Evolutionary conservation across 225 moss, liverwort and hornwort genomes (phyloP), one percentile per base, ranked within the genome.

Genomic region (Sphagnum contortum): DNA sequence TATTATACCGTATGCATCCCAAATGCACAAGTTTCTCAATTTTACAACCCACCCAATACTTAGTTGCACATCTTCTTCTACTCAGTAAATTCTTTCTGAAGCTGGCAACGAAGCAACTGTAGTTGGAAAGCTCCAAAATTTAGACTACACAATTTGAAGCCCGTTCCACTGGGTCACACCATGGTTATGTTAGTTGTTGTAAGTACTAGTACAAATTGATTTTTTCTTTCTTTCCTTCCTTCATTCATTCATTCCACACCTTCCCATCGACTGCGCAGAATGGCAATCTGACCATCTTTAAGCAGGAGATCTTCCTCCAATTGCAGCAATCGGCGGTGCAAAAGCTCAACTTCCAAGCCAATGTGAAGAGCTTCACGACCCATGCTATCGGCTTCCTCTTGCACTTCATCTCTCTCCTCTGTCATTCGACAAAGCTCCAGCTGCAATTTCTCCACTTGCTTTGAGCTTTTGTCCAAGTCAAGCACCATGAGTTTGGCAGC

Each of bases 231-330:
- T 29, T 29, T 29, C 29, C 29, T 29, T 29, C 29, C 1, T 29
- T 29, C 29, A 29, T 29, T 29, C 29, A 29, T 52, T 52, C 52
- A 6, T 9, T 52, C 52, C 6, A 77, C 70, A 63, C 71, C 76
- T 69, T 81, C 81, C 80, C 78, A 84, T 50, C 64, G 62, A 4
- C 81, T 62, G 63, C 78, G 78, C 58, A 84, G 67, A 60, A 85
- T 85, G 6, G 85, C 81, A 66, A 85, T 79, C 73, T 85, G 85
- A 29, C 85, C 85, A 76, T 85, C 85, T 72, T 81, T 85, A 64
- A 81, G 54, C 85, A 85, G 55, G 49, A 85, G 77, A 48, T 85
- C 85, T 67, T 85, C 85, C 44, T 85, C 85, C n/a, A 85, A 73
- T 61, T 85, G 73, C 64, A 76, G 81, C 3, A 81, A 73, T 45